phyloP scores from a whole-genome alignment of 2,329 filamentous ascomycete genomes.

The Bipolaris victoriae region DNA sequence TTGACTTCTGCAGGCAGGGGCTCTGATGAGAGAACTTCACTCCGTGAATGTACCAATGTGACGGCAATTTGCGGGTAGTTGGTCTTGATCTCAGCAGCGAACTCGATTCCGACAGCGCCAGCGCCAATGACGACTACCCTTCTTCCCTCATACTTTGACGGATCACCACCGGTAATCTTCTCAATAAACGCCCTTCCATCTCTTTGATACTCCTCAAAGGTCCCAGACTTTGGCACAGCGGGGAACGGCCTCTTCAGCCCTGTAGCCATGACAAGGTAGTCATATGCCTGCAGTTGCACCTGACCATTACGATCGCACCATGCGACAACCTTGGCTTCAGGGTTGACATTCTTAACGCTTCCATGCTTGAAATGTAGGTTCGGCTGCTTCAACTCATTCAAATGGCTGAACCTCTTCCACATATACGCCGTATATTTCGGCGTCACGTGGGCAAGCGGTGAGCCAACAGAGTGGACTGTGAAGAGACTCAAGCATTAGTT shows the following conservation, averaged over 20 bases:
- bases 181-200: conserved; percentile 68
- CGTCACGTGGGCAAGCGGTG: conserved; percentile 72
- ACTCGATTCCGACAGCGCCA: conserved; percentile 80
- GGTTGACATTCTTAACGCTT: conserved; percentile 66
- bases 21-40: conserved; percentile 74
- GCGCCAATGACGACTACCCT: conserved; percentile 77
- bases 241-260: conserved; percentile 74
- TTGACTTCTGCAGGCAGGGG: conserved; percentile 73
- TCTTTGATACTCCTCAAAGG: conserved; percentile 65
- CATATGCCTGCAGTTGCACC: conserved; percentile 61
- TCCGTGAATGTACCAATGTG: conserved; percentile 76
- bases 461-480: conserved; percentile 75
- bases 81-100: conserved; percentile 78
- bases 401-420: conserved; percentile 72
- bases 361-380: conserved; percentile 71
- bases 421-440: conserved; percentile 67
- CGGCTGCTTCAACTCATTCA: conserved; percentile 68
- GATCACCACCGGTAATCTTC: conserved; percentile 41
- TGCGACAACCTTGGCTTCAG: conserved; percentile 63
- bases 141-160: conserved; percentile 33
- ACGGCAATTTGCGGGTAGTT: conserved; percentile 69
- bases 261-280: conserved; percentile 76
- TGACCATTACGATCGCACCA: conserved; percentile 59
- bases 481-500: conserved; percentile 25
- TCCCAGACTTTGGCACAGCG: conserved; percentile 71